Base-by-base conservation (phyloP, 805 yeast genomes). In the Nakazawaea siamensis region DNA sequence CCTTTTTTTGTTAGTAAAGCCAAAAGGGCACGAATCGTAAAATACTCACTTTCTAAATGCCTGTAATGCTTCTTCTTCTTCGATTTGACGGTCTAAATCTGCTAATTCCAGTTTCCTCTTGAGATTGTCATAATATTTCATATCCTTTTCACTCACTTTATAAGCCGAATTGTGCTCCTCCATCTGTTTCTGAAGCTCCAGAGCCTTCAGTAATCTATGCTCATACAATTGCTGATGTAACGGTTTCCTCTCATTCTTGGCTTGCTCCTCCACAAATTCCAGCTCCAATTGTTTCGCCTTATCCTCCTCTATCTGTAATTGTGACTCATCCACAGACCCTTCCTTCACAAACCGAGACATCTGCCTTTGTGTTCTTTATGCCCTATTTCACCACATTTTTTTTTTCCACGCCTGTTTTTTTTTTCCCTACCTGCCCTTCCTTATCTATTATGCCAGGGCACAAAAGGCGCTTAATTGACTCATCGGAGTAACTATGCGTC, bases 171-270 rank as follows among this genome's bases (percentile, higher is more conserved):
- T 66, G 51, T 43, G 55, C 30, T 39, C 56, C 51, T 47, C 64
- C 54, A 42, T 45, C 42, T 42, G 54, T 55, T 61, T 43, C 29
- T 45, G 50, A 18, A 43, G 42, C 28, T 53, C 57, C 27, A 48
- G 36, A 34, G 52, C 53, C 21, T 34, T 44, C 26, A 43, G 42
- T 14, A 37, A 58, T 49, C 60, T 52, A 33, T 60, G 54, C 31
- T 62, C 68, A 23, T 53, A 50, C 18, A 67, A 43, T 45, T 68
- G 74, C 16, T 66, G 64, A 12, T 54, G 56, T 11, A 68, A 46
- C 3, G 68, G 53, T 45, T 63, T 64, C 17, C 72, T 47, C 29
- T 52, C 55, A 6, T 44, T 40, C 14, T 41, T 45, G 11, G 44
- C 48, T 12, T 46, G 44, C 15, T 45, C 41, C 40, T 43, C 34